These are phyloP conservation scores for Aspergillus bridgeri DNA, from an alignment of 495 filamentous ascomycete genomes.

Conservation along the genomic window DNA sequence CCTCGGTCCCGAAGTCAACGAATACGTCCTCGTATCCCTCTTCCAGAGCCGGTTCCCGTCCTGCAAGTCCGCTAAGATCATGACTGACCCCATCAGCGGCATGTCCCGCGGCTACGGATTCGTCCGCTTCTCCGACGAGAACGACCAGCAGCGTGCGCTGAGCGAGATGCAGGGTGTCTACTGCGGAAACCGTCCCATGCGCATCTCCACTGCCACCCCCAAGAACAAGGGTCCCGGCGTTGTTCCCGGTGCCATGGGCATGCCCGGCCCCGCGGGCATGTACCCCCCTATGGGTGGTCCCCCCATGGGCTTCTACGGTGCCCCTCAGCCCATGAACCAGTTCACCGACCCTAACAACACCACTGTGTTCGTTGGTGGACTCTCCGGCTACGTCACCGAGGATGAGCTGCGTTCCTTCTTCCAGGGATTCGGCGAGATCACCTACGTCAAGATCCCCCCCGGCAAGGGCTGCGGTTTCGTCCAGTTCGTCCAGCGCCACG, in stretches of 20 bases:
- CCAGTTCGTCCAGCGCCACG: constrained; percentile 98
- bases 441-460: constrained; percentile 99
- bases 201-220: constrained; percentile 95
- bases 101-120: constrained; percentile 98
- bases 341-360: constrained; percentile 99
- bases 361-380: constrained; percentile 95
- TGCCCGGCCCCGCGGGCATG: constrained; percentile 46
- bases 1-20: constrained; percentile 96
- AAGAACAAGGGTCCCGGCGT: constrained; percentile 82
- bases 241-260: constrained; percentile 55
- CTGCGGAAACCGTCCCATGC: constrained; percentile 98
- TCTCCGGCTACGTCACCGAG: constrained; percentile 98
- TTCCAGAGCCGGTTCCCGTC: constrained; percentile 95
- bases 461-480: constrained; percentile 99
- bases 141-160: constrained; percentile 90
- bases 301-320: constrained; percentile 77
- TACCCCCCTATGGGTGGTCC: constrained; percentile 72
- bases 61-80: constrained; percentile 99
- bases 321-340: constrained; percentile 97
- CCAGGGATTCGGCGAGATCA: constrained; percentile 99
- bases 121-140: constrained; percentile 91
- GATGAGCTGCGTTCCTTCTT: constrained; percentile 99
- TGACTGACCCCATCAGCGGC: constrained; percentile 97
- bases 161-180: constrained; percentile 99
- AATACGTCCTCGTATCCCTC: constrained; percentile 93